Base-by-base conservation (phyloP, 345 rosid species). In the Eucalyptus sp. region DNA sequence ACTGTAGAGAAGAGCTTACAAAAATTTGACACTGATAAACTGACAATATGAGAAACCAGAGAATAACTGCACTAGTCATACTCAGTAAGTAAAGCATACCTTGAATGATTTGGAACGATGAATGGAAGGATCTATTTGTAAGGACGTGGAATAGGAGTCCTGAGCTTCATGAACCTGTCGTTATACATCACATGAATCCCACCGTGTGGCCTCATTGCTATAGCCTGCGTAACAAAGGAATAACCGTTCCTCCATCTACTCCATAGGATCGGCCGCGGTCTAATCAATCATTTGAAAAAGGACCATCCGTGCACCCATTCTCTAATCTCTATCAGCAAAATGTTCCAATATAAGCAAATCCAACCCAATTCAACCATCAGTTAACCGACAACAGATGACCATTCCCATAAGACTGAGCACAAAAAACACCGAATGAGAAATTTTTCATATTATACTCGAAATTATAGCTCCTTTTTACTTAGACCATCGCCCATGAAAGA, bases 101-200 rank as follows among this genome's bases (percentile, higher is more conserved):
- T 96, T 96, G 89, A 96, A 96, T 43, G 96, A 50, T 92, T 91
- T 96, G 8, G 96, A 96, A 88, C 94, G 95, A 64, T 95, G 93
- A 89, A 96, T 89, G 4, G 97, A 90, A 90, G 97, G 97, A 90
- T 97, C 97, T 52, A 96, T 92, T 58, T 91, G 92, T 86, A 95
- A 87, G 92, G 96, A 93, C 58, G 88, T 90, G 80, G 94, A 88
- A 92, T 96, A 97, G 17, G 96, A 94, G 90, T 92, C 93, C 91
- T 96, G 94, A 6, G 98, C 97, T 24, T 93, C 94, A 83, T 95
- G 94, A 89, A 97, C 98, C 98, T 96, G 94, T 83, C 89, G 91
- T 93, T 96, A 58, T 94, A 94, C 50, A 95, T 90, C 87, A 90
- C 49, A 91, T 97, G 99, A 90, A 96, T 90, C 33, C 98, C 99